These are phyloP conservation scores for Leccinum broughii DNA, from an alignment of 768 basidiomycete species.

Conservation along the genomic window DNA sequence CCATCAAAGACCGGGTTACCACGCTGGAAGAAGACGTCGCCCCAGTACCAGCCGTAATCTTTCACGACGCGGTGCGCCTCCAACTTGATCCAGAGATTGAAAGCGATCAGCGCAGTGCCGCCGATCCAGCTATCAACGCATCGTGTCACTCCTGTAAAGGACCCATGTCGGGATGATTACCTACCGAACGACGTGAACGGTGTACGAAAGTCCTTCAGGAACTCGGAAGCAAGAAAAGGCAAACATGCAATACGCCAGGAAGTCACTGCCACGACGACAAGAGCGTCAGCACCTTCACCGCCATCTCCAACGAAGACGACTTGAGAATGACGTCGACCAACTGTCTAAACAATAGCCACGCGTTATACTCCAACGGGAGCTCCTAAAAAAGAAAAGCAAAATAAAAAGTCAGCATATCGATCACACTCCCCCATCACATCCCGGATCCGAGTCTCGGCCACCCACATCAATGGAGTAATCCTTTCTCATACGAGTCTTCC, in stretches of 20 bases:
- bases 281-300: neutral
- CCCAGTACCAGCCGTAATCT: constrained; percentile 99
- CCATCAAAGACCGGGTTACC: constrained; percentile 95
- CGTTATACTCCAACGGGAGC: constrained; percentile 90
- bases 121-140: constrained; percentile 70
- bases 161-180: constrained; percentile 27
- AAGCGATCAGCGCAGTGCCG: constrained; percentile 81
- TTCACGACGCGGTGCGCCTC: constrained; percentile 98
- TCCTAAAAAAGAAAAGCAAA: constrained; percentile 47
- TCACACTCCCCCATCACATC: neutral
- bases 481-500: constrained; percentile 79
- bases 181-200: constrained; percentile 82
- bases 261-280: constrained; percentile 60
- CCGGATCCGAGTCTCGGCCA: constrained; percentile 12
- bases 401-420: neutral
- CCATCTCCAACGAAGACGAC: constrained; percentile 45
- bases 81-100: constrained; percentile 98
- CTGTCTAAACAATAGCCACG: constrained; percentile 95
- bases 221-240: constrained; percentile 91
- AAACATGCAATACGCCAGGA: constrained; percentile 92
- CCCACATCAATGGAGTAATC: constrained; percentile 90
- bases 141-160: constrained; percentile 1
- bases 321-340: constrained; percentile 96
- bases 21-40: constrained; percentile 90
- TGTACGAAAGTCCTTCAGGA: constrained; percentile 70